phyloP scores from a whole-genome alignment of 805 yeast genomes.

The Peterozyma toletana region DNA sequence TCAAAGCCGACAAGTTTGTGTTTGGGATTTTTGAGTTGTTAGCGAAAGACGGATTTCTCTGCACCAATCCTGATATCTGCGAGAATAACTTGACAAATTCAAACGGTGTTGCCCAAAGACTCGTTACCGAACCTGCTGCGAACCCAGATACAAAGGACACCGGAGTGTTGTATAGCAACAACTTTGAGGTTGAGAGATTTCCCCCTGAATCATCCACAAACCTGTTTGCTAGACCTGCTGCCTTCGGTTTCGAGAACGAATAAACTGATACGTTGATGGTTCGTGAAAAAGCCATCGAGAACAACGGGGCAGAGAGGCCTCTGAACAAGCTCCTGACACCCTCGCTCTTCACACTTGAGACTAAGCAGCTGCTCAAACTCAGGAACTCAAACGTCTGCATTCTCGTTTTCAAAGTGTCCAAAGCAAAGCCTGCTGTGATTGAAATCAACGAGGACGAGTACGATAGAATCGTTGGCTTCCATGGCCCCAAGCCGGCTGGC shows the following conservation, averaged over 20 bases:
- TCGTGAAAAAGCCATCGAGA: conserved; percentile 58
- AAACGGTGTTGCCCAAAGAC: conserved; percentile 72
- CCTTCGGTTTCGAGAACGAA: conserved; percentile 42
- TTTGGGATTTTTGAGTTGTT: conserved; percentile 18
- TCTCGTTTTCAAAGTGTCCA: conserved; percentile 79
- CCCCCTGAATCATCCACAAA: conserved; percentile 4
- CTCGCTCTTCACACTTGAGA: conserved; percentile 46
- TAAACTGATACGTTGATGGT: conserved; percentile 62
- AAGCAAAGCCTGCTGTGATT: conserved; percentile 69
- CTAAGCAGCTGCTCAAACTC: conserved; percentile 49
- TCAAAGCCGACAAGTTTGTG: conserved; percentile 33
- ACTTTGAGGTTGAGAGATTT: background rate
- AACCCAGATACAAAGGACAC: conserved; percentile 50
- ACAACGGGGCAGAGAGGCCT: conserved; percentile 69
- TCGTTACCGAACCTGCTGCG: conserved; percentile 57
- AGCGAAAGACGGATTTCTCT: conserved; percentile 14
- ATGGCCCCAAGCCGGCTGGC: conserved; percentile 42
- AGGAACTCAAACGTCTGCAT: conserved; percentile 72
- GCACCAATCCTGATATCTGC: conserved; percentile 53
- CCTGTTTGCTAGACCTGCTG: conserved; percentile 14
- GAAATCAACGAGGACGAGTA: conserved; percentile 57
- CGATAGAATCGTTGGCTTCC: conserved; percentile 52
- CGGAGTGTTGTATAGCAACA: conserved; percentile 32
- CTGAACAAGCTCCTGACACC: conserved; percentile 68
- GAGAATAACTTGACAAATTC: conserved; percentile 79